phyloP scores from a whole-genome alignment of 2,329 filamentous ascomycete genomes.

The Cladophialophora psammophila region DNA sequence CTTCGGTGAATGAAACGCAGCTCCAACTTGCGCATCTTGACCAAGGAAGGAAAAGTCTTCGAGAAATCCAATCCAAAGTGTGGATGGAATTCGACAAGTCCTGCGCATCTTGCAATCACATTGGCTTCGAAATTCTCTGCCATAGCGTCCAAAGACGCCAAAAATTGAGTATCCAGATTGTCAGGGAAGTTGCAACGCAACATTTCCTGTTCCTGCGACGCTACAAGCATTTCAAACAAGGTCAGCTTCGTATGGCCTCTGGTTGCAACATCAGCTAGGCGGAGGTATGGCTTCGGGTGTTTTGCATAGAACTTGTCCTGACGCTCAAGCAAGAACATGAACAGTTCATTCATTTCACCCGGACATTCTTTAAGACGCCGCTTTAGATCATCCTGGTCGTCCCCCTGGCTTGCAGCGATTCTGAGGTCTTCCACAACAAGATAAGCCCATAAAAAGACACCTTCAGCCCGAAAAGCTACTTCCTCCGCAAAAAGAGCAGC shows the following conservation, averaged over 20 bases:
- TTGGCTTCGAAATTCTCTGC: conserved; percentile 13
- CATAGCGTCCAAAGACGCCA: not conserved
- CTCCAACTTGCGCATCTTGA: not conserved
- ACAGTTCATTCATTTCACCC: conserved; percentile 20
- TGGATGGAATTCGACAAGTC: conserved; percentile 16
- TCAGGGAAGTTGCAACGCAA: not conserved
- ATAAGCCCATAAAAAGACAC: conserved; percentile 27
- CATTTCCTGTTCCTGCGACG: not conserved
- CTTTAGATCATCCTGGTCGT: conserved; percentile 17
- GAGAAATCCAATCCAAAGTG: not conserved
- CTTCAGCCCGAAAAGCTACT: conserved; percentile 11
- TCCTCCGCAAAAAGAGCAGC: not conserved
- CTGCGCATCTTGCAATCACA: conserved; percentile 19
- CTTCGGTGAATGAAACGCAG: conserved; percentile 23
- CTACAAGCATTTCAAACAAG: conserved; percentile 21
- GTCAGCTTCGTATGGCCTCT: not conserved
- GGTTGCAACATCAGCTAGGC: not conserved
- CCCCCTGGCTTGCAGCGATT: conserved; percentile 8
- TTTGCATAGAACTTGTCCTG: conserved; percentile 28
- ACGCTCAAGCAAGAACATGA: conserved; percentile 16
- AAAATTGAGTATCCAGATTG: not conserved
- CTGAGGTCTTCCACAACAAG: conserved; percentile 18
- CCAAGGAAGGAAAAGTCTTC: not conserved
- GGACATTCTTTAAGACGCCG: conserved; percentile 16
- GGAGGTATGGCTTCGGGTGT: conserved; percentile 25